Evolutionary conservation across 2,329 filamentous ascomycete genomes (phyloP), one percentile per base, ranked within the genome.

Genomic region (Exophiala viscosa): DNA sequence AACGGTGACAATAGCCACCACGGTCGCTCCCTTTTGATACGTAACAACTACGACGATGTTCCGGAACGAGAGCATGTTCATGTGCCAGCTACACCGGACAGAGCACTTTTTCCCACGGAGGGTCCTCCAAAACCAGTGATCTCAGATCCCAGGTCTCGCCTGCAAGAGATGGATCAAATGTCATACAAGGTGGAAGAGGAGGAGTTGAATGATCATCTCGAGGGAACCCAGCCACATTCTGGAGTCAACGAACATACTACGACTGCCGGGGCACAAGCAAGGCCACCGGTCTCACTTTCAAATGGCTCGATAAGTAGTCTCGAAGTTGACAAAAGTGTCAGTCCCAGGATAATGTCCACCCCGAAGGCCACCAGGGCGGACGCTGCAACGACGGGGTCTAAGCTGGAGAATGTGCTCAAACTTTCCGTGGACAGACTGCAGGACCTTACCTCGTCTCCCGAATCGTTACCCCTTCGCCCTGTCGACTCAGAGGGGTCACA

Each of bases 401-500:
- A 45, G 18, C 64, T 66, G 44, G 65, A 75, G 4, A 73, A 69
- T 55, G 64, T 76, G 2, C 65, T 78, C 52, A 82, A 79, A 60
- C 67, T 82, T 28, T 81, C 79, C 2, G 74, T 76, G 2, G 73
- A 72, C 36, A 74, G 81, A 64, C 76, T 83, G 2, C 73, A 79
- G 38, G 77, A 80, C 40, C 71, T 83, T 38, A 79, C 77, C 5
- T 70, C 73, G 13, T 78, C 79, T 10, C 76, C 78, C 7, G 71
- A 77, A 13, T 81, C 77, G 38, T 70, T 82, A n/a, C 76, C 79
- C 2, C 63, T 78, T 34, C 73, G 75, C 23, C 64, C 72, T 11
- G 70, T 71, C 7, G 50, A 46, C 17, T 32, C 64, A 68, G 5
- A 67, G 66, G 4, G 69, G 73, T 15, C 58, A 61, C 4, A 69